phyloP scores from a whole-genome alignment of 2,329 filamentous ascomycete species.

The Fusarium camptoceras region DNA sequence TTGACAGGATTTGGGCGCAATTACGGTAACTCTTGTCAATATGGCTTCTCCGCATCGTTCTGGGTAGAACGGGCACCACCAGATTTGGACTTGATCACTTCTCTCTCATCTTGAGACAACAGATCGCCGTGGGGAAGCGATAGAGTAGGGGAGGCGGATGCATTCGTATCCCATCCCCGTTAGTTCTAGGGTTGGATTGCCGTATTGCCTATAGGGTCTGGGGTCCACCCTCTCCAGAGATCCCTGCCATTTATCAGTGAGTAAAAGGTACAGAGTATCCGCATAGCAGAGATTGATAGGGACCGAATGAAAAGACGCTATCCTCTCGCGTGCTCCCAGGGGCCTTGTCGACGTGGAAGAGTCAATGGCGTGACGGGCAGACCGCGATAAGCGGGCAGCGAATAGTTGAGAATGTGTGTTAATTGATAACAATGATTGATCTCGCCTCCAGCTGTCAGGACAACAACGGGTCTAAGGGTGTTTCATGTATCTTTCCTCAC shows the following conservation, averaged over 20 bases:
- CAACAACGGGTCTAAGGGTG: not conserved
- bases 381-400: conserved; percentile 8
- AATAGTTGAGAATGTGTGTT: not conserved
- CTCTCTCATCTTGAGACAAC: conserved; percentile 11
- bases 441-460: not conserved
- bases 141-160: conserved; percentile 17
- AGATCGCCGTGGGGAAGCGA: conserved; percentile 16
- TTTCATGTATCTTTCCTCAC: no score
- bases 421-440: conserved; percentile 16
- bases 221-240: conserved; percentile 10
- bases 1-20: conserved; percentile 7
- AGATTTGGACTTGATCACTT: not conserved
- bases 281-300: conserved; percentile 5
- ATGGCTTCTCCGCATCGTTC: not conserved
- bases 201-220: conserved; percentile 18
- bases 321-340: conserved; percentile 19
- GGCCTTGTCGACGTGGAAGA: conserved; percentile 11
- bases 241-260: conserved; percentile 22
- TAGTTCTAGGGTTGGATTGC: conserved; percentile 14
- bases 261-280: not conserved
- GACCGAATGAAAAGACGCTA: conserved; percentile 18
- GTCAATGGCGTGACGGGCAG: conserved; percentile 16
- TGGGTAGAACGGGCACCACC: not conserved
- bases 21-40: conserved; percentile 1
- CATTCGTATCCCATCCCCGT: conserved; percentile 26